These are phyloP conservation scores for Tricholoma saponaceum DNA, from an alignment of 768 basidiomycete species.

Conservation along the genomic window DNA sequence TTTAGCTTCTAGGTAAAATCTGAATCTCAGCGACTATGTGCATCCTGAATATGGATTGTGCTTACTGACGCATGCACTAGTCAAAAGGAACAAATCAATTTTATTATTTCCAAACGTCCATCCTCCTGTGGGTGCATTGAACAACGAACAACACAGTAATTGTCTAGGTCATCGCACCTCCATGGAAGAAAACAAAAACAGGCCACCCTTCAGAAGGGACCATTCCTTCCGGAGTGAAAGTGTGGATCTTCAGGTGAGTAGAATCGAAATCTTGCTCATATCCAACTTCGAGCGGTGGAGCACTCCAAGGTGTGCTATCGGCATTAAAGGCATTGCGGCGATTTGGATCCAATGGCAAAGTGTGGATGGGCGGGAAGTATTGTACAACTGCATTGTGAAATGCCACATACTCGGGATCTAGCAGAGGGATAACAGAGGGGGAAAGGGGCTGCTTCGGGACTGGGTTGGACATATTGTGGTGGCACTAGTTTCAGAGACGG, in stretches of 20 bases:
- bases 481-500: too few relatives aligned
- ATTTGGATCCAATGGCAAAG: too few relatives aligned
- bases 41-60: background rate
- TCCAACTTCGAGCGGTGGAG: too few relatives aligned
- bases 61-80: conserved; percentile 55
- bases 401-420: too few relatives aligned
- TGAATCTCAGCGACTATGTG: background rate
- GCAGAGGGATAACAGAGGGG: too few relatives aligned
- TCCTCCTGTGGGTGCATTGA: conserved; percentile 65
- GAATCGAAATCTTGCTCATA: conserved; percentile 53
- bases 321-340: too few relatives aligned
- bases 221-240: conserved; percentile 57
- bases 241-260: conserved; percentile 50
- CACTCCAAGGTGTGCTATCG: too few relatives aligned
- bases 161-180: conserved; percentile 39
- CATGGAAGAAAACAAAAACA: conserved; percentile 70
- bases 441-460: too few relatives aligned
- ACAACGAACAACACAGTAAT: background rate
- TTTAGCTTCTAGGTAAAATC: conserved; percentile 34
- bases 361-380: too few relatives aligned
- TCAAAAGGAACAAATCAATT: conserved; percentile 57
- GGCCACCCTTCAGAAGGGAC: conserved; percentile 62
- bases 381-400: too few relatives aligned
- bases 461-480: too few relatives aligned
- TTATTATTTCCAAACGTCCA: conserved; percentile 71